phyloP scores from a whole-genome alignment of 495 filamentous ascomycete species.

The Parathielavia hyrcaniae region DNA sequence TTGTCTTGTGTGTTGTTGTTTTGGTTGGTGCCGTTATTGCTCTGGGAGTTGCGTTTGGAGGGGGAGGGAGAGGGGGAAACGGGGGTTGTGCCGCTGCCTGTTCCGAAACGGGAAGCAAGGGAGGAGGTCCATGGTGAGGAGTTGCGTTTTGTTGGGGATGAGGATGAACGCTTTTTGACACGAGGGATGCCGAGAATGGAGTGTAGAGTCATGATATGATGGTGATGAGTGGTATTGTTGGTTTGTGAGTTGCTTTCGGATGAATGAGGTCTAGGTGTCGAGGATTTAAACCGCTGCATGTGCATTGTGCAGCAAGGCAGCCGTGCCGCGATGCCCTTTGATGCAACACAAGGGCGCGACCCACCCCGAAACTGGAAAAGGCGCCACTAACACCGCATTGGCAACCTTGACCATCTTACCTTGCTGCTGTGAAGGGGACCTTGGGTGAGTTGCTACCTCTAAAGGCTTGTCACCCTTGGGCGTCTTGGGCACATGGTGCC shows the following conservation, averaged over 20 bases:
- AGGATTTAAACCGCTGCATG: not conserved
- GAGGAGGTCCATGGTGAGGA: conserved; percentile 34
- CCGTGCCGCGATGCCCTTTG: not conserved
- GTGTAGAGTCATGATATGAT: conserved; percentile 27
- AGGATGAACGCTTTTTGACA: conserved; percentile 38
- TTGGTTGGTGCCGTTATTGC: too few relatives aligned
- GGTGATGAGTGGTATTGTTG: not conserved
- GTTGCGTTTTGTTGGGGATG: conserved; percentile 31
- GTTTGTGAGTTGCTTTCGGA: not conserved
- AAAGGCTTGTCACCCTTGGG: too few relatives aligned
- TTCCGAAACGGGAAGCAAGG: conserved; percentile 52
- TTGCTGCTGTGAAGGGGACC: too few relatives aligned
- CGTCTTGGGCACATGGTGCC: too few relatives aligned
- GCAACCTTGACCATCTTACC: not conserved
- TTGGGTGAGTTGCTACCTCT: too few relatives aligned
- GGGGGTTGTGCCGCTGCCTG: conserved; percentile 47
- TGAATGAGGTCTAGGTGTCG: not conserved
- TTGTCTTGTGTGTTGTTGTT: too few relatives aligned
- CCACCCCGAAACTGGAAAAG: not conserved
- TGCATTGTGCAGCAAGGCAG: not conserved
- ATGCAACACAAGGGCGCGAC: not conserved
- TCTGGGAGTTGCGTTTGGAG: not conserved
- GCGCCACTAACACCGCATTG: not conserved
- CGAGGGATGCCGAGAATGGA: conserved; percentile 35
- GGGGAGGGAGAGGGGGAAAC: conserved; percentile 25